phyloP scores from a whole-genome alignment of 2,329 filamentous ascomycete genomes.

The Alternaria viburni region DNA sequence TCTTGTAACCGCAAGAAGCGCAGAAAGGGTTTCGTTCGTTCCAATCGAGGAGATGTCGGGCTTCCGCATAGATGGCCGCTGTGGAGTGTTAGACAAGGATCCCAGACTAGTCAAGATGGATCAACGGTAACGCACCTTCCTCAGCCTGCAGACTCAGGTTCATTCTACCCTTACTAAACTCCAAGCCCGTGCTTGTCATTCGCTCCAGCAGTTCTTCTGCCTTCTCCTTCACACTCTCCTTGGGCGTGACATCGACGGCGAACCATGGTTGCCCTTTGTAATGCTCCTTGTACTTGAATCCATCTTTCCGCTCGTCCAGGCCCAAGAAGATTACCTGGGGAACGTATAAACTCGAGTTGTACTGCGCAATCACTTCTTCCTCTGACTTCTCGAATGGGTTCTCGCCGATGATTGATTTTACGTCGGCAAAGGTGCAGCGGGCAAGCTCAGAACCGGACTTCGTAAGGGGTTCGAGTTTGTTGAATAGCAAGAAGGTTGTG shows the following conservation, averaged over 20 bases:
- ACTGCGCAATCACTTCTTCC: conserved; percentile 73
- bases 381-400: conserved; percentile 76
- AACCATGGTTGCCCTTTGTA: conserved; percentile 87
- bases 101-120: not conserved
- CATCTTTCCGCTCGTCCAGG: conserved; percentile 69
- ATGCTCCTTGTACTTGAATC: conserved; percentile 67
- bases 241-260: conserved; percentile 84
- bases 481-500: conserved; percentile 77
- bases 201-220: conserved; percentile 66
- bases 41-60: conserved; percentile 90
- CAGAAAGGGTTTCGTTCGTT: conserved; percentile 93
- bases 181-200: conserved; percentile 66
- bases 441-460: conserved; percentile 67
- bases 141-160: conserved; percentile 65
- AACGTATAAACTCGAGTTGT: conserved; percentile 71
- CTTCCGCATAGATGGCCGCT: conserved; percentile 92
- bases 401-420: conserved; percentile 72
- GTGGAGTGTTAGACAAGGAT: conserved; percentile 1
- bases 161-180: conserved; percentile 71
- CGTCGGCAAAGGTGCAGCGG: conserved; percentile 71
- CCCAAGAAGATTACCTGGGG: conserved; percentile 86
- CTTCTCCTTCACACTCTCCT: conserved; percentile 66
- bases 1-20: conserved; percentile 83
- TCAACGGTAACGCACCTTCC: conserved; percentile 59
- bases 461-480: conserved; percentile 77